These are phyloP conservation scores for Cardamine occulta DNA, from an alignment of 345 rosid species.

Conservation along the genomic window DNA sequence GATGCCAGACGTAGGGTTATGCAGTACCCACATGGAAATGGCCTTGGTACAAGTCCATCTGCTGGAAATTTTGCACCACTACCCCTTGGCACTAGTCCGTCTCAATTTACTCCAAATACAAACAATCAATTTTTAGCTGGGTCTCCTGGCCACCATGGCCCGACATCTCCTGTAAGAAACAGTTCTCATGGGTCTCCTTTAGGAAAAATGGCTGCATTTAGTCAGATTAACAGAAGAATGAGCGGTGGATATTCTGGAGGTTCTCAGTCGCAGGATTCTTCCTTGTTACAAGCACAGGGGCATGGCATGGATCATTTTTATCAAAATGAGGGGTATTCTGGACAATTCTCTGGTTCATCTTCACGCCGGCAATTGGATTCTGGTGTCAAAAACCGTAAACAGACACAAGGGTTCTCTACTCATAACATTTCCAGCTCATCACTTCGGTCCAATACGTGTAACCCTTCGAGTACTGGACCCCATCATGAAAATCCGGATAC, in stretches of 20 bases:
- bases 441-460: slow-evolving; percentile 48
- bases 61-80: slow-evolving; percentile 90
- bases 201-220: slow-evolving; percentile 76
- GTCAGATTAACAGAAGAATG: slow-evolving; percentile 86
- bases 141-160: slow-evolving; percentile 96
- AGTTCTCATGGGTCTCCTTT: slow-evolving; percentile 92
- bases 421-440: slow-evolving; percentile 58
- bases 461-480: slow-evolving; percentile 50
- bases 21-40: slow-evolving; percentile 79
- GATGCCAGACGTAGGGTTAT: slow-evolving; percentile 82
- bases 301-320: slow-evolving; percentile 56
- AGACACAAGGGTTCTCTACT: slow-evolving; percentile 61
- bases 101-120: slow-evolving; percentile 88
- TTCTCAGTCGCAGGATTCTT: slow-evolving; percentile 69
- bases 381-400: slow-evolving; percentile 56
- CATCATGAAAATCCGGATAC: slow-evolving; percentile 59
- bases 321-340: slow-evolving; percentile 66
- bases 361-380: slow-evolving; percentile 60
- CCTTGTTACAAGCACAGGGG: slow-evolving; percentile 69
- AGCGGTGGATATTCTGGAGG: slow-evolving; percentile 77
- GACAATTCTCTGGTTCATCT: slow-evolving; percentile 52
- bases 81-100: slow-evolving; percentile 96
- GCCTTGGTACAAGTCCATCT: slow-evolving; percentile 91
- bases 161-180: slow-evolving; percentile 90
- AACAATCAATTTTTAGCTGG: slow-evolving; percentile 67